Base-by-base conservation (phyloP, 2,329 filamentous ascomycete species). In the Cadophora sp. region DNA sequence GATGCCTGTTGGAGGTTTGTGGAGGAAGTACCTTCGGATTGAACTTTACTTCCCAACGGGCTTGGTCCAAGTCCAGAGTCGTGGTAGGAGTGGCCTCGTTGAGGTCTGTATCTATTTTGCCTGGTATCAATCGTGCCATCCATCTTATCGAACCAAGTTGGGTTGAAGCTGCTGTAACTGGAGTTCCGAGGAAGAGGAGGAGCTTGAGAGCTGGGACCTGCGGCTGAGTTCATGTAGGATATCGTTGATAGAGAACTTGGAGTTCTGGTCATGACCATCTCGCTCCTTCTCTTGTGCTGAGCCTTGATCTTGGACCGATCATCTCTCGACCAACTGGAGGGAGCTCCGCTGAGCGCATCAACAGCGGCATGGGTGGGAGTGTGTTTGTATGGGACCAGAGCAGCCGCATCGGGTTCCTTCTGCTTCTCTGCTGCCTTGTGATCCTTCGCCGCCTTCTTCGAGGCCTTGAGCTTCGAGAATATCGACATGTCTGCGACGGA, bases 311-410 rank as follows among this genome's bases (percentile, higher is more conserved):
- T 75, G 4, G 68, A 47, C 53, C 70, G 64, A 69, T 78, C 76
- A 27, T 80, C 79, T 8, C 79, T 73, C 67, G 81, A 82, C 81
- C 82, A 87, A 70, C 80, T 82, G 1, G 83, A 79, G 11, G 86
- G 86, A 3, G 84, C 84, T 36, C 83, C 83, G 24, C 82, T 80
- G 51, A 89, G 77, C 51, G 87, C 86, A 76, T 90, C 87, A 14
- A 81, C 75, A 55, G 85, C 85, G 33, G 87, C 87, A 74, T 90
- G 88, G 16, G 81, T 88, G n/a, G 87, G 86, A 22, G 87, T 77
- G 74, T 90, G 87, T 62, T 80, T 83, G 77, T 90, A 89, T 14
- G 84, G 81, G n/a, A 78, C 69, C 62, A 81, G 80, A 39, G 51
- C 50, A 4, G 67, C 67, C 1, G 41, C 51, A 45, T 77, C 74